Base-by-base conservation (phyloP, 208 protist genomes). In the Leptomonas pyrrhocoris region DNA sequence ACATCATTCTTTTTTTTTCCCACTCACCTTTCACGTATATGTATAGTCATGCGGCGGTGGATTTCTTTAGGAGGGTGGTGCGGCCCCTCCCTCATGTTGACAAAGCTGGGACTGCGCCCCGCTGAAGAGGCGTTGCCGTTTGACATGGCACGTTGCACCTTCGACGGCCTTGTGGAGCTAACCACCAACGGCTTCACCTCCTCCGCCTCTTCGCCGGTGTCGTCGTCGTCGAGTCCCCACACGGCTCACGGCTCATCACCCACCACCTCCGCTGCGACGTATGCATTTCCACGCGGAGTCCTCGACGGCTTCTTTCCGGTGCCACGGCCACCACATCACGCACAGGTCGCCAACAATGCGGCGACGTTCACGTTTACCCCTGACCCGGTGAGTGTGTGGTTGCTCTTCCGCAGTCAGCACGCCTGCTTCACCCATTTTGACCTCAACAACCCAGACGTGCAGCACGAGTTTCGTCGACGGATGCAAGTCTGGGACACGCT, bases 61-160 rank as follows among this genome's bases (percentile, higher is more conserved):
- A 77, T 94, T 9, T 96, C 84, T 16, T 69, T 96, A 3, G 92
- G 92, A 31, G 87, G 89, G 12, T 96, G 92, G 92, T 92, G 85
- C 53, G 92, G 89, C 1, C 89, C 87, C 15, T 79, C 85, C 18
- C 80, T 94, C 6, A 89, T 94, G 80, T 81, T 96, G 12, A 69
- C 74, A 42, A 94, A 96, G 63, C 65, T 96, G 4, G 85, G 81
- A 1, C 34, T 94, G 28, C 81, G 73, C 4, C 66, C 73, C 0
- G 36, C 74, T 0, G 59, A 81, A 13, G 86, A 92, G 36, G 53
- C 66, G 4, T 48, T 92, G 27, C 92, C 92, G 0, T 96, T 96
- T 66, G 92, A 96, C 57, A 76, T 84, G 72, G 89, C 88, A 1
- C 88, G 86, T 61, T 93, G 85, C 73, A 92, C 89, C 43, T 87